These are phyloP conservation scores for Thraustochytrium striatum DNA, from an alignment of 352 stramenopile species.

Conservation along the genomic window DNA sequence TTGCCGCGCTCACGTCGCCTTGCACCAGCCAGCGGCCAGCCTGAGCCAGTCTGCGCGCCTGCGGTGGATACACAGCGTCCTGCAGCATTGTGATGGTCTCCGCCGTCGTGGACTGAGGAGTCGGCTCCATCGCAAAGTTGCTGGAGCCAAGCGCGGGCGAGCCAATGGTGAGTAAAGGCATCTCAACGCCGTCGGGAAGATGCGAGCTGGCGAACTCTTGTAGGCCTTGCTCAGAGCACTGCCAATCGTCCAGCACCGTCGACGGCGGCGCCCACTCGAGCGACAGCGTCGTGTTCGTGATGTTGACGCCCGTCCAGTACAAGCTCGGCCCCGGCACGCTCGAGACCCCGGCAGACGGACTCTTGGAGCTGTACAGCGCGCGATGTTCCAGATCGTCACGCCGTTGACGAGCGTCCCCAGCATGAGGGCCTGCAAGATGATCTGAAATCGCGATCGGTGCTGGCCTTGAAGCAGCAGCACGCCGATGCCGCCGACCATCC, in stretches of 20 bases:
- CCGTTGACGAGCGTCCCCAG: conserved; percentile 31
- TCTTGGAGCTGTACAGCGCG: background rate
- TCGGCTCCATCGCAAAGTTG: too few relatives aligned
- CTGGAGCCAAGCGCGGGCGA: too few relatives aligned
- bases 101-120: too few relatives aligned
- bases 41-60: background rate
- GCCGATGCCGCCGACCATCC: conserved; percentile 5
- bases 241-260: conserved; percentile 1
- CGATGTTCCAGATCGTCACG: conserved; percentile 28
- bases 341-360: background rate
- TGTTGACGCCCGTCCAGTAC: conserved; percentile 14
- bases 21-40: background rate
- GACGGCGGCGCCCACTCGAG: background rate
- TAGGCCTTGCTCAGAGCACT: conserved; percentile 4
- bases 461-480: conserved; percentile 22
- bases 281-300: background rate
- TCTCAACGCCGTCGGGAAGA: too few relatives aligned
- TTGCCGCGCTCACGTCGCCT: too few relatives aligned
- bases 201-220: too few relatives aligned
- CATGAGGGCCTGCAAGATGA: conserved; percentile 18
- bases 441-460: conserved; percentile 5
- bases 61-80: too few relatives aligned
- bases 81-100: too few relatives aligned
- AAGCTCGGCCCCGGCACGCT: background rate
- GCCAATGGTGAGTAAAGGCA: too few relatives aligned